Base-by-base conservation (phyloP, 306 rosid species). In the Trifolium pratense region DNA sequence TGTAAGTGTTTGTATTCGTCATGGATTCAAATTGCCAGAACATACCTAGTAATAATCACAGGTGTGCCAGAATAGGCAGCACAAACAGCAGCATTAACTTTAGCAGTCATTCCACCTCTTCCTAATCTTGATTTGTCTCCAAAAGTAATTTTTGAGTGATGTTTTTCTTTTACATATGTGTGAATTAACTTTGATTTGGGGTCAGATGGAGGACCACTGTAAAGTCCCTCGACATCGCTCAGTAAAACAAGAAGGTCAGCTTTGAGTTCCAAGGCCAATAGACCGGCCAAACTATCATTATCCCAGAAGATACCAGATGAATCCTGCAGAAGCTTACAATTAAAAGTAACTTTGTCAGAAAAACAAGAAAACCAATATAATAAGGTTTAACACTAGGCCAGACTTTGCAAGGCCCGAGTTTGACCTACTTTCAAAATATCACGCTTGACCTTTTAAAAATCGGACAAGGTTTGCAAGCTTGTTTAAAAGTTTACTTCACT, bases 181-280 rank as follows among this genome's bases (percentile, higher is more conserved):
- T 89, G 90, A 64, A 92, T 90, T 45, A 92, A 75, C 86, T 84
- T 92, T 17, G 98, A 92, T 37, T 82, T 87, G 18, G 97, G 95
- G 62, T 92, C 95, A 31, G 62, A 57, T 9, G 98, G 97, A 74
- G 98, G 98, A 42, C 97, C 96, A 70, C 76, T 84, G 14, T 92
- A 90, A 32, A 92, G 91, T 36, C 97, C 97, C 71, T 92, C 98
- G n/a, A 92, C 98, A 83, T 92, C 98, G 74, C 97, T 92, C 84
- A 92, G 58, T 57, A 92, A 49, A 73, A 92, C 92, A 26, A 92
- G 89, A 64, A 92, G 95, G 71, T 92, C 97, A 66, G 95, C 98
- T 69, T 92, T 90, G 23, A 90, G 90, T 80, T 92, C 97, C 70
- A 79, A 49, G 29, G 98, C 96, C 82, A 92, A 73, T 26, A 90